A percentile compares a stretch with the other conserved stretches of the same genome.
phyloP scores from a whole-genome alignment of 2,329 filamentous ascomycete species.

The Fusarium decemcellulare region DNA sequence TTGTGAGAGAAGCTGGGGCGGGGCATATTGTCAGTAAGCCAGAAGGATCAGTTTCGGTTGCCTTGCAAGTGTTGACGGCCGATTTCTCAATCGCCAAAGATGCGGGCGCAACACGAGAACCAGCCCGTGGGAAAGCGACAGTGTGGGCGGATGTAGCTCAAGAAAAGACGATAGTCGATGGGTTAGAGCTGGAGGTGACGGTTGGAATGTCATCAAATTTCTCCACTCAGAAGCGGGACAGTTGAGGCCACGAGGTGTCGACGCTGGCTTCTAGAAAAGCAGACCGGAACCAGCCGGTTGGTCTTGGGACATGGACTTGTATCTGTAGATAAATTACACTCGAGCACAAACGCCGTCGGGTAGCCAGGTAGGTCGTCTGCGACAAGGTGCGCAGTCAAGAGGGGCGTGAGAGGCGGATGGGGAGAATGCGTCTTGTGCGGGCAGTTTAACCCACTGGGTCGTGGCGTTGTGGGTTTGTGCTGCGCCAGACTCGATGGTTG shows the following conservation, averaged over 20 bases:
- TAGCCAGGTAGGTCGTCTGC: not conserved
- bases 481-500: constrained; percentile 39
- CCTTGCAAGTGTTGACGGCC: not conserved
- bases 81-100: not conserved
- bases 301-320: constrained; percentile 12
- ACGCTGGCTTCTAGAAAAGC: constrained; percentile 33
- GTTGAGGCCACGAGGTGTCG: constrained; percentile 33
- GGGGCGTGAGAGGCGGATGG: constrained; percentile 31
- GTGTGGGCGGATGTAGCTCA: constrained; percentile 11
- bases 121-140: constrained; percentile 3
- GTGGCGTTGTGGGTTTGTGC: constrained; percentile 37
- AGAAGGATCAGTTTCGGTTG: not conserved
- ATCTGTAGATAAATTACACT: constrained; percentile 20
- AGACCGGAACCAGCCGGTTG: constrained; percentile 22
- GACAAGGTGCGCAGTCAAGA: constrained; percentile 16
- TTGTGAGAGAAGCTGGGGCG: constrained; percentile 66
- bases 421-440: constrained; percentile 25
- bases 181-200: constrained; percentile 24
- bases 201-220: constrained; percentile 44
- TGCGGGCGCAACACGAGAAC: not conserved
- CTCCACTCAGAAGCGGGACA: constrained; percentile 43
- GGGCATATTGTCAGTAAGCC: constrained; percentile 53
- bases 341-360: not conserved
- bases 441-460: constrained; percentile 30
- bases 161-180: constrained; percentile 29